Evolutionary conservation across 306 rosid genomes (phyloP).

Genomic region (Cucumis sativus): Cucumber_9930_V3 NC_026658.2:486001-486500

Average conservation of each 20-base stretch:
- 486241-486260: background rate
- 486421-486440: too few species aligned
- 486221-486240: background rate
- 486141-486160: constrained; percentile 86
- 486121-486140: constrained; percentile 96
- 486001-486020: background rate
- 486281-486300: background rate
- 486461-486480: too few species aligned
- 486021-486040: background rate
- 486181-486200: constrained; percentile 21
- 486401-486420: too few species aligned
- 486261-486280: background rate
- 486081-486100: constrained; percentile 83
- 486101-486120: constrained; percentile 99
- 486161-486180: constrained; percentile 99
- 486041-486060: constrained; percentile 67
- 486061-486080: constrained; percentile 92
- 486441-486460: too few species aligned
- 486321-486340: background rate
- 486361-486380: too few species aligned
- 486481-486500: too few species aligned
- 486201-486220: background rate
- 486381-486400: too few species aligned
- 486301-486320: background rate
- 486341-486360: too few species aligned